Evolutionary conservation across 1,139 yeast genomes (phyloP), one percentile per base, ranked within the genome.

Genomic region (Kodamaea derodonti): DNA sequence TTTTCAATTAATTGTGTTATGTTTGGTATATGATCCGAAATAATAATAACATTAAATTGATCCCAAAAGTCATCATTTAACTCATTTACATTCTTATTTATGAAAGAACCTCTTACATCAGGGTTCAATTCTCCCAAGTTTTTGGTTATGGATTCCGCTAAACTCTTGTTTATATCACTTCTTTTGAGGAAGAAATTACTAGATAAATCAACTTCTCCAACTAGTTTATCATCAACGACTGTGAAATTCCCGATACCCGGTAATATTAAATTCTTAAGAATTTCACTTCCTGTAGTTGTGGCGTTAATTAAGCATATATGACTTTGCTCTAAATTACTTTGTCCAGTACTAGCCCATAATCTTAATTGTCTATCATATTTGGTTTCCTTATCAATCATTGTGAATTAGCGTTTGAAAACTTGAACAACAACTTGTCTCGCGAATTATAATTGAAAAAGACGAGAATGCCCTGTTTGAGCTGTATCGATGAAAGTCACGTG

Each of bases 361-460:
- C 97, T 72, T 40, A 90, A 62, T 55, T 92, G 98, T 31, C 98
- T 72, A 58, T 92, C 97, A 55, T 87, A 90, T 45, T 77, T 77
- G 34, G 65, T 53, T 25, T 54, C 54, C 43, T 65, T 70, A 31
- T 67, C 68, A 20, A 44, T 40, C 40, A 37, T 34, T 24, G 14
- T 30, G 22, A 18, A n/a, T n/a, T n/a, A n/a, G n/a, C n/a, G n/a
- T n/a, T n/a, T n/a, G n/a, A n/a, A n/a, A n/a, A n/a, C n/a, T n/a
- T n/a, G n/a, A n/a, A n/a, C n/a, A n/a, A n/a, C n/a, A n/a, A n/a
- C n/a, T n/a, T n/a, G n/a, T n/a, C n/a, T n/a, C n/a, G n/a, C n/a
- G n/a, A n/a, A n/a, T n/a, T n/a, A n/a, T n/a, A n/a, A n/a, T n/a
- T n/a, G n/a, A n/a, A n/a, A n/a, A n/a, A n/a, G n/a, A n/a, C n/a